Percentiles rank a stretch among this genome's conserved stretches.
These are phyloP conservation scores for Dothidotthia symphoricarpi DNA, from an alignment of 2,329 filamentous ascomycete genomes.

Conservation along the genomic window DNA sequence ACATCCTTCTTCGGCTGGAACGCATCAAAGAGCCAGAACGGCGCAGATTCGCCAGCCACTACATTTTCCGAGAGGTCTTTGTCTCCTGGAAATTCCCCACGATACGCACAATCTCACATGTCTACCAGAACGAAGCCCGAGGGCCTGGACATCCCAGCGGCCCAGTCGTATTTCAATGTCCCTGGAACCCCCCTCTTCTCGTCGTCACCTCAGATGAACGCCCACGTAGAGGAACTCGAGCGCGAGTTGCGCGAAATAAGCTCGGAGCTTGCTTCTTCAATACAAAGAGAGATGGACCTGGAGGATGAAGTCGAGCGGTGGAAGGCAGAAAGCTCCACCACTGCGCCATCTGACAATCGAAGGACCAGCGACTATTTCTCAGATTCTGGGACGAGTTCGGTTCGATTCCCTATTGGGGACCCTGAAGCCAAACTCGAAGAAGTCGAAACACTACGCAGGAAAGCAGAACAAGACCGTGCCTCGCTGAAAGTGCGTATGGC, in stretches of 20 bases:
- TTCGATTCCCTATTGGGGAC: slow-evolving; percentile 68
- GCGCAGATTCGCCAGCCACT: slow-evolving; percentile 59
- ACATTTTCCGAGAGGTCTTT: slow-evolving; percentile 61
- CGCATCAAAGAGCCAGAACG: slow-evolving; percentile 51
- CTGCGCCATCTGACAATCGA: slow-evolving; percentile 58
- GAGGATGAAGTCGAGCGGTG: slow-evolving; percentile 89
- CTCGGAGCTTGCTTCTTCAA: slow-evolving; percentile 86
- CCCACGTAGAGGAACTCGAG: slow-evolving; percentile 83
- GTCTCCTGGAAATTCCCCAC: slow-evolving; percentile 60
- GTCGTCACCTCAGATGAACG: slow-evolving; percentile 47
- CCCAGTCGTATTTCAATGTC: slow-evolving; percentile 53
- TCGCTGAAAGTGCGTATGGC: slow-evolving; percentile 81
- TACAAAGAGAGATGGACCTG: slow-evolving; percentile 91
- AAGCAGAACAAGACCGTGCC: slow-evolving; percentile 87
- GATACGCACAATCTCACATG: slow-evolving; percentile 29
- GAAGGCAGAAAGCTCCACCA: slow-evolving; percentile 69
- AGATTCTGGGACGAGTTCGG: slow-evolving; percentile 85
- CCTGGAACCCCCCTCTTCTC: slow-evolving; percentile 48
- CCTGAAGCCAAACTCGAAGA: slow-evolving; percentile 62
- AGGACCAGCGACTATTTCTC: slow-evolving; percentile 98
- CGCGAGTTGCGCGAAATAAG: slow-evolving; percentile 92
- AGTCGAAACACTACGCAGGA: slow-evolving; percentile 76
- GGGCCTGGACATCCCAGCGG: slow-evolving; percentile 52
- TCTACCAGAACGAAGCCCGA: slow-evolving; percentile 43
- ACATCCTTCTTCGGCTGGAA: slow-evolving; percentile 69